Base-by-base conservation (phyloP, 306 rosid species). In the Neltuma alba region DNA sequence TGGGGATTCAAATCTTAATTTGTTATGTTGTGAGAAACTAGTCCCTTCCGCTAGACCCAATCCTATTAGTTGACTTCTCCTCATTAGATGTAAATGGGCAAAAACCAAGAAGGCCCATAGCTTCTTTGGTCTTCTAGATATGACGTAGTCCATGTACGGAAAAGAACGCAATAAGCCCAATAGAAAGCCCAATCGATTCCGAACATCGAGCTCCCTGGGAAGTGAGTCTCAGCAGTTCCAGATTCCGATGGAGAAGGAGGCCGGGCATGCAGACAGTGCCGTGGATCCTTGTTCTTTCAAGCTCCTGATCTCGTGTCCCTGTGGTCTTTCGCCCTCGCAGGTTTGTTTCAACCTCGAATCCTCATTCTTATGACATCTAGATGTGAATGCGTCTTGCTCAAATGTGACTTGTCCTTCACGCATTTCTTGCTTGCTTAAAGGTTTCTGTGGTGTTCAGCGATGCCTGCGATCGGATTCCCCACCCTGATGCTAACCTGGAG, bases 311-410 rank as follows among this genome's bases (percentile, higher is more conserved):
- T 86, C 97, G 13, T 88, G 81, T 82, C 95, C 97, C 13, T 88
- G 91, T 23, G 96, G 94, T 81, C 89, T 95, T 81, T 82, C 89
- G 15, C 91, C 86, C 7, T 69, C 96, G 31, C 97, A 90, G 98
- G 97, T 92, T 77, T 12, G 76, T 80, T 70, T 74, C 66, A 18
- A 10, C 64, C 60, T 71, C 77, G 13, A 64, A 4, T 57, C 67
- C 40, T 62, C 25, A 54, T 23, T n/a, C 37, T 31, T 61, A 30
- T 54, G 21, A 23, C 71, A 13, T 7, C 76, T n/a, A 8, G 79
- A 63, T 13, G 70, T 36, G 15, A 61, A 36, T 18, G 70, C 9
- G 28, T 45, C 15, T 42, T 61, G 20, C 37, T 76, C 61, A 57
- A 33, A 30, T 25, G 31, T 61, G 25, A 73, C 41, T 20, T 2